A percentile compares a stretch with the other conserved stretches of the same genome.
Conservation (phyloP, 1,284 basidiomycete species). For the Porphyrellus sp. region DNA sequence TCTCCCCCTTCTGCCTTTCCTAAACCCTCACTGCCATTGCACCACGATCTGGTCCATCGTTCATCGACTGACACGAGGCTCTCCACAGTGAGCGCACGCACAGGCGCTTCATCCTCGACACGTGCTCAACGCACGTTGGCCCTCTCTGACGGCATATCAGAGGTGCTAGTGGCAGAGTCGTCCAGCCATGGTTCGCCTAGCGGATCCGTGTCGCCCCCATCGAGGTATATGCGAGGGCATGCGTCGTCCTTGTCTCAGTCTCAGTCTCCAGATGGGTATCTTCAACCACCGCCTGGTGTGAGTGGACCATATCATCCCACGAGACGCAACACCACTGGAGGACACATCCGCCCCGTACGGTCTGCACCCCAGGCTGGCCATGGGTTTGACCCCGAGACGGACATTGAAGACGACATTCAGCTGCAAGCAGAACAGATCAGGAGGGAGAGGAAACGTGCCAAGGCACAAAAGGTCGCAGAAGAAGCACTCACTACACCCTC, state of each 20-base stretch:
- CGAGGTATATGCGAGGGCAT: conserved; percentile 16
- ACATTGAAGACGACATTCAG: conserved; percentile 63
- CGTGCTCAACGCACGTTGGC: conserved; percentile 19
- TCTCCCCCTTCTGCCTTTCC: conserved; percentile 25
- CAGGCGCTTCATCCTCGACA: conserved; percentile 22
- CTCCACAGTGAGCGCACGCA: conserved; percentile 33
- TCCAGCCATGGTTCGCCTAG: conserved; percentile 12
- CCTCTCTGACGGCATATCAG: conserved; percentile 14
- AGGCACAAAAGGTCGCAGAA: conserved; percentile 51
- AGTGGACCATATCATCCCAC: conserved; percentile 39
- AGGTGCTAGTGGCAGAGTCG: conserved; percentile 11
- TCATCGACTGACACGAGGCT: conserved; percentile 50
- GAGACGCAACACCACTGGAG: conserved; percentile 55
- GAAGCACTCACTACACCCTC: conserved; percentile 44
- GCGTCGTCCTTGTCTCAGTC: conserved; percentile 21
- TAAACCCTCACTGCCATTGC: conserved; percentile 1
- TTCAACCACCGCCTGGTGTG: conserved; percentile 44
- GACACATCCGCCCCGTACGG: conserved; percentile 26
- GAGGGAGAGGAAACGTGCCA: conserved; percentile 72
- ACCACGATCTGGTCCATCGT: conserved; percentile 32
- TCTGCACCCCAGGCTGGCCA: conserved; percentile 25
- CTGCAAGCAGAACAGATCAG: conserved; percentile 81
- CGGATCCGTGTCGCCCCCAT: conserved; percentile 13
- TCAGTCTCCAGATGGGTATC: conserved; percentile 47
- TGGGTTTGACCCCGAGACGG: conserved; percentile 34